Percentiles rank a stretch among this genome's conserved stretches.
These are phyloP conservation scores for Magnusiomyces magnusii DNA, from an alignment of 1,139 yeast genomes.

Conservation along the genomic window DNA sequence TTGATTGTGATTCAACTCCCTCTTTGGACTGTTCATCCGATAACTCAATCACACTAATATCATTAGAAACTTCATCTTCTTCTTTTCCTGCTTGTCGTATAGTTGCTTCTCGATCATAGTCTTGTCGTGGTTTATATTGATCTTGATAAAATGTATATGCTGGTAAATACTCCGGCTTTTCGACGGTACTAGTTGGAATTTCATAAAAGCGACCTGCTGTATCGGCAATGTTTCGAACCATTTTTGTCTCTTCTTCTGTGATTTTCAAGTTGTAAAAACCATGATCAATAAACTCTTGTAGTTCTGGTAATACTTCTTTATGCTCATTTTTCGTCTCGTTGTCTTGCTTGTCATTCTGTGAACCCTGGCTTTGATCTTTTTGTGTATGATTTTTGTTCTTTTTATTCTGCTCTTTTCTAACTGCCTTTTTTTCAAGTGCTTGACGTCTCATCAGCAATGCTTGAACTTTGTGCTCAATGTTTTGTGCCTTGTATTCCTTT, in stretches of 20 bases:
- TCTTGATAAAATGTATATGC: background rate
- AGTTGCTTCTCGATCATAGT: background rate
- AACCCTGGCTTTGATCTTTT: too few species aligned
- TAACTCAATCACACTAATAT: too few species aligned
- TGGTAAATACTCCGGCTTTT: background rate
- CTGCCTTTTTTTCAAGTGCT: constrained; percentile 20
- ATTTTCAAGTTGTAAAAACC: background rate
- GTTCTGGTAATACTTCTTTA: background rate
- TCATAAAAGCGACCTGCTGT: background rate
- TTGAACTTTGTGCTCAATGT: constrained; percentile 20
- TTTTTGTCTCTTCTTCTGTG: background rate
- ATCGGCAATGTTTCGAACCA: background rate
- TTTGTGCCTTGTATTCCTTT: constrained; percentile 15
- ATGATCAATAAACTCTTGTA: background rate
- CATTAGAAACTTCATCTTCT: too few species aligned
- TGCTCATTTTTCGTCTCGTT: too few species aligned
- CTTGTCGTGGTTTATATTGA: background rate
- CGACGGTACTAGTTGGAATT: background rate
- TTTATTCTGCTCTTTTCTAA: constrained; percentile 8
- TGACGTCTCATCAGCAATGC: constrained; percentile 22
- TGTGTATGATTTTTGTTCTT: constrained; percentile 9
- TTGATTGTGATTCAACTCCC: too few species aligned
- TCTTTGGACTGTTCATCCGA: too few species aligned
- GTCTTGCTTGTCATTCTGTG: too few species aligned
- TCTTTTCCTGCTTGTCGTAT: background rate